phyloP scores from a whole-genome alignment of 257 asterid genomes.

The Scutellaria galericulata region DNA sequence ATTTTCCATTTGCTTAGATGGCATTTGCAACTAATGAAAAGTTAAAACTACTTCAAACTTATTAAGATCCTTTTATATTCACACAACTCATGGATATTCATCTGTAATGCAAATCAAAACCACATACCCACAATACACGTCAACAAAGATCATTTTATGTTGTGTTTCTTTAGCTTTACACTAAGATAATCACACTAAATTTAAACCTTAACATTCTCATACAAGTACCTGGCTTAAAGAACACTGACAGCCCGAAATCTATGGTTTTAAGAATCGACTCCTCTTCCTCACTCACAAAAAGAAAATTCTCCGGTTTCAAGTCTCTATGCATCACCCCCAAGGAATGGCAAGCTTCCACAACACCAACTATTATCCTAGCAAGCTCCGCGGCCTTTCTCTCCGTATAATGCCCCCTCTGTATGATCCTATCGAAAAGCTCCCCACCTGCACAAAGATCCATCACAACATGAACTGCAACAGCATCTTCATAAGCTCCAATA shows the following conservation, averaged over 20 bases:
- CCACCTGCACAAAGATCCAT: conserved; percentile 62
- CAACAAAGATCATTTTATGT: too few relatives aligned
- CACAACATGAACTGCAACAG: conserved; percentile 51
- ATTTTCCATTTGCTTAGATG: background rate
- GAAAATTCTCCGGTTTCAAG: conserved; percentile 56
- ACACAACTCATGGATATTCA: background rate
- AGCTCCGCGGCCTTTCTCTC: conserved; percentile 58
- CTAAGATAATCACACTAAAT: conserved; percentile 5
- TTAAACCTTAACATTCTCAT: background rate
- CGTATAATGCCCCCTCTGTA: conserved; percentile 56
- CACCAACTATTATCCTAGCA: conserved; percentile 53
- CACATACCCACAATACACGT: background rate
- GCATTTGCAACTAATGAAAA: background rate
- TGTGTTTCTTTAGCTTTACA: too few relatives aligned
- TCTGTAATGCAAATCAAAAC: background rate
- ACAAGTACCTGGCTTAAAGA: conserved; percentile 53
- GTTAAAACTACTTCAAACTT: background rate
- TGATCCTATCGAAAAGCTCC: conserved; percentile 58
- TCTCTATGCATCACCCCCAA: conserved; percentile 59
- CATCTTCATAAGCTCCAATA: conserved; percentile 56
- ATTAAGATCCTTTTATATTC: too few relatives aligned
- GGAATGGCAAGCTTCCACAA: conserved; percentile 57
- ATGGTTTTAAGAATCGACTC: conserved; percentile 52
- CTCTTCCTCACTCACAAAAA: conserved; percentile 48
- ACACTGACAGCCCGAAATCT: conserved; percentile 54